phyloP scores from a whole-genome alignment of 176 grass and related monocot species.

The Eleusine indica region DNA sequence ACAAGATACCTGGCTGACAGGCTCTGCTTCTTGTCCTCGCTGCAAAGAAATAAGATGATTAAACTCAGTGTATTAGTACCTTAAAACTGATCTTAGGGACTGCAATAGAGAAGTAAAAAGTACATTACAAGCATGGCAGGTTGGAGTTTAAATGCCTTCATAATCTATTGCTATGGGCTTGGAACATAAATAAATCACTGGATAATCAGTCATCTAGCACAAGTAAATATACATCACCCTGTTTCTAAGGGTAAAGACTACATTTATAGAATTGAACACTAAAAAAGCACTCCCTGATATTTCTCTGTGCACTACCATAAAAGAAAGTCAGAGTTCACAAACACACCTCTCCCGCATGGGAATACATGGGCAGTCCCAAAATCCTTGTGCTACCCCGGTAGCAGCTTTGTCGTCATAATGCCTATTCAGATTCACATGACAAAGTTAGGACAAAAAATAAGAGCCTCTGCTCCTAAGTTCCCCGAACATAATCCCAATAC shows the following conservation, averaged over 20 bases:
- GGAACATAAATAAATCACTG: background rate
- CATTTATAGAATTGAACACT: background rate
- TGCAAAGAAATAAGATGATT: too few species aligned
- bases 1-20: too few species aligned
- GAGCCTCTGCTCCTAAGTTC: background rate
- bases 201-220: background rate
- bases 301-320: background rate
- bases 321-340: background rate
- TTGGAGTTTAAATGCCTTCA: background rate
- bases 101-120: too few species aligned
- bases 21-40: too few species aligned
- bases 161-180: background rate
- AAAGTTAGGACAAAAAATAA: background rate
- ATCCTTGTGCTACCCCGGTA: slow-evolving; percentile 83
- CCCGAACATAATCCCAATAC: background rate
- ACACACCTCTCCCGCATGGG: slow-evolving; percentile 92
- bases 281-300: background rate
- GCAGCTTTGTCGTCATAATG: slow-evolving; percentile 97
- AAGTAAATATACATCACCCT: background rate
- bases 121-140: background rate
- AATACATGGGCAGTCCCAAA: slow-evolving; percentile 97
- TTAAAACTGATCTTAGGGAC: too few species aligned
- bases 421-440: slow-evolving; percentile 36
- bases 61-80: too few species aligned
- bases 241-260: background rate